Conservation (phyloP, 2,329 filamentous ascomycete genomes). For the Paecilomyces formosus region DNA sequence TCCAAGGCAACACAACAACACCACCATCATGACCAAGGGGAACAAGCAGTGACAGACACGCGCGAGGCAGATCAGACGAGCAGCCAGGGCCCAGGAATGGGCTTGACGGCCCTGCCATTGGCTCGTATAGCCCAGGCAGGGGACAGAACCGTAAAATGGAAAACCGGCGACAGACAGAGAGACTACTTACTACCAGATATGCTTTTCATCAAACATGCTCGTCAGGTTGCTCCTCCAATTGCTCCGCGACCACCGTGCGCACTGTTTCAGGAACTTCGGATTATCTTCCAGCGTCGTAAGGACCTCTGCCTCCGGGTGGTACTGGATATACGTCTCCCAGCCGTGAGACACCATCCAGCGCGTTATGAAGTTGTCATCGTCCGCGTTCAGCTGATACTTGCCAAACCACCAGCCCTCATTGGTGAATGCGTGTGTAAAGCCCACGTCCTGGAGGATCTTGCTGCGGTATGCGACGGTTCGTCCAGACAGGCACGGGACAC, state of each 20-base stretch:
- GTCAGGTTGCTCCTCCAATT: conserved; percentile 98
- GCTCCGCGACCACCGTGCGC: conserved; percentile 88
- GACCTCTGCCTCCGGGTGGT: conserved; percentile 82
- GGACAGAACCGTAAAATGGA: conserved; percentile 3
- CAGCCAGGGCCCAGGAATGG: not conserved
- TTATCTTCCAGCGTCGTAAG: conserved; percentile 89
- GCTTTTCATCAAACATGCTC: conserved; percentile 73
- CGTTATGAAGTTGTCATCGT: conserved; percentile 98
- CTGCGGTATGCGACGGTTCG: conserved; percentile 88
- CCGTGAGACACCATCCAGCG: conserved; percentile 87
- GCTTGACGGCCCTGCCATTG: not conserved
- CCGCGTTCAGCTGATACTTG: conserved; percentile 83
- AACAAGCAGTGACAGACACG: conserved; percentile 2
- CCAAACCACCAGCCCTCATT: conserved; percentile 76
- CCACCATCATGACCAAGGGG: too few species aligned
- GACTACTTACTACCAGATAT: conserved; percentile 74
- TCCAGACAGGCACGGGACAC: conserved; percentile 93
- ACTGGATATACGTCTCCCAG: conserved; percentile 94
- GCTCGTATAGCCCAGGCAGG: not conserved
- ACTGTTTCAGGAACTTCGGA: conserved; percentile 84
- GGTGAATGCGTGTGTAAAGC: conserved; percentile 82
- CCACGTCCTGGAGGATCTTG: conserved; percentile 74
- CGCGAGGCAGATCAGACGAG: not conserved
- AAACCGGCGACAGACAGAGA: conserved; percentile 8
- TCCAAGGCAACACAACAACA: not conserved